These are phyloP conservation scores for Selenicereus undatus DNA, from an alignment of 148 eudicot species.

Conservation along the genomic window DNA sequence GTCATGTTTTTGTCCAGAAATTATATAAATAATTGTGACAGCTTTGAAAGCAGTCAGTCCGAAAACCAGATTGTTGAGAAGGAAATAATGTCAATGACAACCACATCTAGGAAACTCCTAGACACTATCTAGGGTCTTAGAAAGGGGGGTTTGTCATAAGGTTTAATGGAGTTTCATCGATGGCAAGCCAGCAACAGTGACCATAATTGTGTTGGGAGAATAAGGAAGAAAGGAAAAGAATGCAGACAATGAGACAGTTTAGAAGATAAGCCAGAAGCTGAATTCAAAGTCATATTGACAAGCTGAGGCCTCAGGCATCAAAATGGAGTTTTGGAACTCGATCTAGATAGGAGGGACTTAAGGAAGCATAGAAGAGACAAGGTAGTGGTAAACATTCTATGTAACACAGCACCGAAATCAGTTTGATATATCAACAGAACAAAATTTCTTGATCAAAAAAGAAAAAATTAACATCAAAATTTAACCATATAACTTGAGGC, in stretches of 20 bases:
- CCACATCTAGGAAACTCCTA: neutral
- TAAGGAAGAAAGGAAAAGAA: neutral
- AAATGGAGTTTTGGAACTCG: neutral
- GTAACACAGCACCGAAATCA: neutral
- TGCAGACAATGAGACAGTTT: neutral
- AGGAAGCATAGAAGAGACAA: too few relatives aligned
- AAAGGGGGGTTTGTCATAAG: neutral
- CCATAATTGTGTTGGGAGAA: neutral
- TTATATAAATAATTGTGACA: neutral
- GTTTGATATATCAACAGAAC: neutral
- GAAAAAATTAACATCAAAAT: neutral
- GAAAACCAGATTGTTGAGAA: neutral
- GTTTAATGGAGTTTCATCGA: neutral
- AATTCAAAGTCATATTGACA: neutral
- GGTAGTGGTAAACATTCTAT: neutral
- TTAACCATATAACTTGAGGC: constrained; percentile 3
- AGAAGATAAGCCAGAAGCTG: neutral
- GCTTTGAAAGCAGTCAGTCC: too few relatives aligned
- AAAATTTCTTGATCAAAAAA: neutral
- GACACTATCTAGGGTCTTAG: neutral
- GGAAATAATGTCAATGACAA: neutral
- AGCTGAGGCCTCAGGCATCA: neutral
- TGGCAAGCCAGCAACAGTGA: neutral
- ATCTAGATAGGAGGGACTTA: neutral
- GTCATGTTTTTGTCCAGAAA: neutral